A percentile compares a stretch with the other conserved stretches of the same genome.
These are phyloP conservation scores for Vitellaria paradoxa DNA, from an alignment of 179 eudicot species.

Conservation along the genomic window DNA sequence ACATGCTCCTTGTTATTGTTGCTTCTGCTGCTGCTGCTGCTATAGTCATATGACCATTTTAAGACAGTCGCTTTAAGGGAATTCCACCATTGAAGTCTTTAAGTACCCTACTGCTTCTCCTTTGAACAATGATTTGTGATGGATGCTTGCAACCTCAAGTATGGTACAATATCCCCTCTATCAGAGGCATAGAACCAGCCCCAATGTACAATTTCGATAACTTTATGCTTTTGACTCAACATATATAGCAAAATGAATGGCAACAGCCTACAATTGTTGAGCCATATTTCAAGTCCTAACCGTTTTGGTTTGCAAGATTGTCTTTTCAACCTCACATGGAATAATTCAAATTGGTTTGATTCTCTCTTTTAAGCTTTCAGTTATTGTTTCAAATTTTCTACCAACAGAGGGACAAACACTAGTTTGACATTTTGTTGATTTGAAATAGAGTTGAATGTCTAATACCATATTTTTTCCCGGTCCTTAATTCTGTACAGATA, in stretches of 20 bases:
- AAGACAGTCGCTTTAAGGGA: too few species aligned
- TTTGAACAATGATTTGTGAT: too few species aligned
- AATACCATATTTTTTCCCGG: neutral
- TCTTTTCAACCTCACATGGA: neutral
- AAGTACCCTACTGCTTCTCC: too few species aligned
- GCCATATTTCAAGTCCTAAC: neutral
- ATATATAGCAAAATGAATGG: neutral
- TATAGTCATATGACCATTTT: too few species aligned
- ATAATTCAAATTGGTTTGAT: neutral
- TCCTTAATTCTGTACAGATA: constrained; percentile 51
- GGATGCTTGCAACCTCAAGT: too few species aligned
- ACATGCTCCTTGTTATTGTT: too few species aligned
- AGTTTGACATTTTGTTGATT: neutral
- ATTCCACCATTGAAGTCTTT: too few species aligned
- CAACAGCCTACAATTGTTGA: too few species aligned
- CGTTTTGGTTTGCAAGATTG: neutral
- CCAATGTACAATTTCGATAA: neutral
- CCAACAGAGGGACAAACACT: neutral
- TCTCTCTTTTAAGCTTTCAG: neutral
- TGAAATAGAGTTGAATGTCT: neutral
- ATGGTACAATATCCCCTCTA: too few species aligned
- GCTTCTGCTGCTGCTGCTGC: too few species aligned
- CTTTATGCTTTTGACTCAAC: neutral
- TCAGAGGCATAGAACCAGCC: too few species aligned
- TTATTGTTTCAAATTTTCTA: neutral